Base-by-base conservation (phyloP, 2,329 filamentous ascomycete genomes). In the Colletotrichum cereale region DNA sequence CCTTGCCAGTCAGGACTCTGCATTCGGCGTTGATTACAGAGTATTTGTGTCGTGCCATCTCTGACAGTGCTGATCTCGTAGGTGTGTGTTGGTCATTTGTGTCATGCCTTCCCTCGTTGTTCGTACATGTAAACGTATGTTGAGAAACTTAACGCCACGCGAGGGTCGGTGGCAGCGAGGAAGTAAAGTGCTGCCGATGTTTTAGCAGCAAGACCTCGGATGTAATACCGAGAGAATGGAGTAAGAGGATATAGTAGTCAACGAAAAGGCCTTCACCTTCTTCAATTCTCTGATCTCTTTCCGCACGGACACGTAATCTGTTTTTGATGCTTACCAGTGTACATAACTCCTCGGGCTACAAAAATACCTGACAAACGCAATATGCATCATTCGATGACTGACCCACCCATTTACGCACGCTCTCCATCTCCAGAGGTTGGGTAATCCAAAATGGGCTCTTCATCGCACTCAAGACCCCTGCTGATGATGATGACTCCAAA, bases 301-400 rank as follows among this genome's bases (percentile, higher is more conserved):
- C 50, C 26, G 29, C 50, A 53, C 50, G 18, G 50, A 53, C 50
- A 34, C 14, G 18, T 34, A 53, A 53, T 26, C 50, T 14, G 10
- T 52, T 34, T 34, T 53, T 31, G 29, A 34, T 53, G 50, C 50
- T 53, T 53, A 53, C 50, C 50, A 53, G 50, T 34, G 50, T 34
- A 52, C 7, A 53, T 34, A 21, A 34, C 2, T 11, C 26, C 21
- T 53, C n/a, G 26, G 14, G 10, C 6, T 21, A 34, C 29, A 53
- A 2, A 34, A 1, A 18, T 53, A 53, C 26, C 7, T 53, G 11
- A 7, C 42, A 47, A 8, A 24, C 18, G 10, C 42, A 10, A 24
- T 47, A 10, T 2, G 3, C 8, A 21, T 47, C 42, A n/a, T 47
- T 24, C n/a, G 42, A 10, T 10, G 11, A 47, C 6, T 1, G 42